A percentile compares a stretch with the other conserved stretches of the same genome.
Conservation (phyloP, 805 yeast genomes). For the Starmerella cellae region DNA sequence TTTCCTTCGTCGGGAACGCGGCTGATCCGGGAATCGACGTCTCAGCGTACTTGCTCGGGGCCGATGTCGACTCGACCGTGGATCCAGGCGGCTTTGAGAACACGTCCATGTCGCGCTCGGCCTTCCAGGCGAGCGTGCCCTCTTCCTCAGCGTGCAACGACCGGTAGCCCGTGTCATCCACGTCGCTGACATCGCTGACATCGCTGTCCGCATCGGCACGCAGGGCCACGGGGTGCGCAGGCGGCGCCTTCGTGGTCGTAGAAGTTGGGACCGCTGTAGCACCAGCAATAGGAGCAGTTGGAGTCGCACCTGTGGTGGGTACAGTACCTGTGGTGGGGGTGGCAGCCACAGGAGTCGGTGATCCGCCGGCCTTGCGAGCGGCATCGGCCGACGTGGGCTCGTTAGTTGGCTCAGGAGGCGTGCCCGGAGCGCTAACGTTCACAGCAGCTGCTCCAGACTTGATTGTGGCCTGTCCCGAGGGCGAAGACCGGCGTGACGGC, state of each 20-base stretch:
- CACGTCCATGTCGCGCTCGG: constrained; percentile 17
- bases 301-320: no score
- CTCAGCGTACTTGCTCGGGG: neutral
- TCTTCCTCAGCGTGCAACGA: constrained; percentile 3
- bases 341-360: no score
- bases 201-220: no score
- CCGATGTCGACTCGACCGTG: constrained; percentile 4
- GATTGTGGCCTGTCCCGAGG: neutral
- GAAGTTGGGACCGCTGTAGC: neutral
- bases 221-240: no score
- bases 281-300: neutral
- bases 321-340: no score
- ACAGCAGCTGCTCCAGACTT: neutral
- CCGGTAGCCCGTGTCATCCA: constrained; percentile 5
- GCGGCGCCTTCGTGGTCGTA: neutral
- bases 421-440: neutral
- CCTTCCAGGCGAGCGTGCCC: constrained; percentile 19
- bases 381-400: no score
- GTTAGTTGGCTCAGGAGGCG: no score
- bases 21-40: neutral
- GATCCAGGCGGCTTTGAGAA: constrained; percentile 8
- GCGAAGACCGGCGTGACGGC: no score
- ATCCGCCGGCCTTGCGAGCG: no score
- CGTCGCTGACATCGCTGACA: constrained; percentile 17
- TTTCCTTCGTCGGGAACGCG: constrained; percentile 13